Conservation (phyloP, 352 stramenopile genomes). For the Pythium utonaiense region DNA sequence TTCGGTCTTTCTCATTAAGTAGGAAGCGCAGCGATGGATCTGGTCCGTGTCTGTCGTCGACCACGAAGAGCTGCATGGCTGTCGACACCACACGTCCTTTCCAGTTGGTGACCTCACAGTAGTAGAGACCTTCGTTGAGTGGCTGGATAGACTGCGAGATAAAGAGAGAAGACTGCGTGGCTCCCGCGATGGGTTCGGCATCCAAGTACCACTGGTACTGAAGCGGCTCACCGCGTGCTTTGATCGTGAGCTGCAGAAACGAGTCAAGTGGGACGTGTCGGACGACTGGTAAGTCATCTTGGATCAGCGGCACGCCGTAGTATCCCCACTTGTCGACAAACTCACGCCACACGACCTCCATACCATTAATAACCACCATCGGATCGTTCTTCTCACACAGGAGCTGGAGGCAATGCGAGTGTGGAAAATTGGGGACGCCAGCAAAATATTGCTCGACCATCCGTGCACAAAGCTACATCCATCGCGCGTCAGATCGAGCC, state of each 20-base stretch:
- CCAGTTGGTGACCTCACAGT: conserved; percentile 59
- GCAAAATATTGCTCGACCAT: conserved; percentile 50
- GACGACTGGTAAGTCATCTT: conserved; percentile 36
- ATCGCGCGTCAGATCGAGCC: neutral
- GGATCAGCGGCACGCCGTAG: conserved; percentile 47
- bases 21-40: conserved; percentile 44
- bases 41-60: conserved; percentile 36
- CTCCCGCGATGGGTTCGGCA: conserved; percentile 27
- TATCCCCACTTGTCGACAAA: conserved; percentile 70
- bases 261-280: conserved; percentile 43
- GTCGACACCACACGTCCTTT: conserved; percentile 33
- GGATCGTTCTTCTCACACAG: conserved; percentile 1
- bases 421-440: conserved; percentile 60
- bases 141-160: conserved; percentile 49
- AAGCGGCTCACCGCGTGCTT: conserved; percentile 64
- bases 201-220: conserved; percentile 63
- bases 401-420: conserved; percentile 36
- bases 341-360: conserved; percentile 38
- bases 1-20: conserved; percentile 23
- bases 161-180: conserved; percentile 44
- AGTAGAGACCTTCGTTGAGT: conserved; percentile 55
- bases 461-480: conserved; percentile 37
- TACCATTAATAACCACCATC: conserved; percentile 11
- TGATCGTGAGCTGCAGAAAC: conserved; percentile 41
- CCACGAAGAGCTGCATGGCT: conserved; percentile 36